A percentile compares a stretch with the other conserved stretches of the same genome.
phyloP scores from a whole-genome alignment of 140 eudicot species.

The Flaveria floridana region DNA sequence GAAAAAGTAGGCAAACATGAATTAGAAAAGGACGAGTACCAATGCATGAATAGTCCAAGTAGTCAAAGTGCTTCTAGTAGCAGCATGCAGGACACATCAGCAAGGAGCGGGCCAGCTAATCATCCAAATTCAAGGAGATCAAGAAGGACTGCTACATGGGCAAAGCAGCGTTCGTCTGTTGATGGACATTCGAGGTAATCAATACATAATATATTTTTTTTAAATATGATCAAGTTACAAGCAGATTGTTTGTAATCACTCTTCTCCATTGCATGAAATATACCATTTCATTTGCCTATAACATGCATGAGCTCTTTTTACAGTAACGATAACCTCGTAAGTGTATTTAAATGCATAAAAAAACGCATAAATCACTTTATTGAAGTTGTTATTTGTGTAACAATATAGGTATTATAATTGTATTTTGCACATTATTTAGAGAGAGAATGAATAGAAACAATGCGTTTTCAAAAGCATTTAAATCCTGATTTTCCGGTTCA shows the following conservation, averaged over 20 bases:
- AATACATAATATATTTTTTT: background rate
- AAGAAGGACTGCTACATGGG: conserved; percentile 89
- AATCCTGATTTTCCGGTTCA: background rate
- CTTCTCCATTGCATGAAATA: background rate
- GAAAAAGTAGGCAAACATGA: conserved; percentile 71
- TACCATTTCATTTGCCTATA: background rate
- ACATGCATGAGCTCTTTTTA: too few species aligned
- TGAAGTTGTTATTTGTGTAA: background rate
- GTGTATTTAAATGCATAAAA: too few species aligned
- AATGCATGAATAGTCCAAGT: conserved; percentile 61
- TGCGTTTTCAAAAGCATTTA: background rate
- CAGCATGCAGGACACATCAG: conserved; percentile 36
- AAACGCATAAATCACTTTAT: too few species aligned
- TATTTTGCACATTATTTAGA: background rate
- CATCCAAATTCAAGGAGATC: conserved; percentile 90
- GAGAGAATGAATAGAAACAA: background rate
- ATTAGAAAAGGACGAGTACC: conserved; percentile 74
- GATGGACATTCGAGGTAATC: conserved; percentile 70
- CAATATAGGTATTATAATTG: background rate
- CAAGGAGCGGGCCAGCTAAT: conserved; percentile 37
- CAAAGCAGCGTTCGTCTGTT: conserved; percentile 51
- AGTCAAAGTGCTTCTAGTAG: conserved; percentile 28
- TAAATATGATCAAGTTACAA: background rate
- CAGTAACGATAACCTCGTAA: too few species aligned
- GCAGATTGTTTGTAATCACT: background rate